Base-by-base conservation (phyloP, 805 yeast species). In the Teunomyces funiuensis region DNA sequence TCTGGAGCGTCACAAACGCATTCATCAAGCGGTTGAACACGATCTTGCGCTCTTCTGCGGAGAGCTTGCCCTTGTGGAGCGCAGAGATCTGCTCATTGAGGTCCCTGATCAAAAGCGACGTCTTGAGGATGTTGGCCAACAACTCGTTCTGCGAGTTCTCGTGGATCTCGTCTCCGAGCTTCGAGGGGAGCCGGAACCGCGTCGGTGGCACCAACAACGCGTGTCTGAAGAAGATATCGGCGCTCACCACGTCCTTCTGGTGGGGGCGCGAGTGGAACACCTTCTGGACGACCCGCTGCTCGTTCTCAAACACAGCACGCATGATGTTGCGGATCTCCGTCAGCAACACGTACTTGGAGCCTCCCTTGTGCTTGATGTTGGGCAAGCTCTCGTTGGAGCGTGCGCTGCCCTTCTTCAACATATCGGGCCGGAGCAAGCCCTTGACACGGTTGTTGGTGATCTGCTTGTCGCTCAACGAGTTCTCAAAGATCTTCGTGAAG, bases 161-260 rank as follows among this genome's bases (percentile, higher is more conserved):
- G 63, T 93, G 98, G 46, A 91, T 79, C 62, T 88, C 97, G 42
- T 93, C 99, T 42, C 99, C 99, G 44, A 93, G 73, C 64, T 90
- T 90, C 11, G 96, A 84, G n/a, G 99, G 99, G 52, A 90, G 76
- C 63, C 99, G 80, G 74, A 93, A 93, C 63, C 98, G 77, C 2
- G 98, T 95, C 38, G 99, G 90, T 27, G 99, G 99, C 28, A 95
- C 98, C 29, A 89, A 83, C 44, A 93, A 70, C 4, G 88, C 82
- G 52, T 88, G 90, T 53, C 88, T 76, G 71, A 93, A 95, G 63
- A 95, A 93, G 74, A 88, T 77, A 57, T 91, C 97, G 14, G 96
- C 85, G 30, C 62, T 61, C 3, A 76, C 73, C 3, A 66, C 55
- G 7, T 74, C 71, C 18, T 60, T 57, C 26, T 73, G 70, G 42